phyloP scores from a whole-genome alignment of 2,329 filamentous ascomycete genomes.

The Fusarium buharicum region DNA sequence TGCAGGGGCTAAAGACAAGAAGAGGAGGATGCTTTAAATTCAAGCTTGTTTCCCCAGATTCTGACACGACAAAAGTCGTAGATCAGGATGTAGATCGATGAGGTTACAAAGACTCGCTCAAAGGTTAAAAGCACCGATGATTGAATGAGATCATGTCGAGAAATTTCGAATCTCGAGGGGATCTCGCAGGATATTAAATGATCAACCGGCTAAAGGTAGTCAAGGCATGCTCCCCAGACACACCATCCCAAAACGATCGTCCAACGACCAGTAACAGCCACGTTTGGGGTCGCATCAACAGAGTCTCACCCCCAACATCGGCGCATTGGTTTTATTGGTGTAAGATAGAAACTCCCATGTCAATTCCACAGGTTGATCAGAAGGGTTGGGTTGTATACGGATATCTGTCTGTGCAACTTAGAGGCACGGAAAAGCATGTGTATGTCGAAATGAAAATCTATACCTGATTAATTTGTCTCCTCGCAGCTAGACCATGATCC shows the following conservation, averaged over 20 bases:
- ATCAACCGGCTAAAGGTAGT: slow-evolving; percentile 25
- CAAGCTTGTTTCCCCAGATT: slow-evolving; percentile 37
- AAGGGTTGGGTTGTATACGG: slow-evolving; percentile 6
- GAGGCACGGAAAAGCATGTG: slow-evolving; percentile 24
- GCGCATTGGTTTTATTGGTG: slow-evolving; percentile 36
- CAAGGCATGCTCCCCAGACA: slow-evolving; percentile 23
- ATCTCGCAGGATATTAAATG: slow-evolving; percentile 40
- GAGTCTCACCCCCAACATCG: slow-evolving; percentile 34
- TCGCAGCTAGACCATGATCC: neutral
- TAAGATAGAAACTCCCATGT: slow-evolving; percentile 39
- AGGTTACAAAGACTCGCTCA: slow-evolving; percentile 9
- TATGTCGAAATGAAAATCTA: slow-evolving; percentile 16
- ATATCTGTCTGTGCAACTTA: slow-evolving; percentile 16
- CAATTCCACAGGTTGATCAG: slow-evolving; percentile 16
- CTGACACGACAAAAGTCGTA: slow-evolving; percentile 13
- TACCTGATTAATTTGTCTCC: slow-evolving; percentile 10
- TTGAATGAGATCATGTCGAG: slow-evolving; percentile 25
- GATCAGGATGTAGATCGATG: slow-evolving; percentile 1
- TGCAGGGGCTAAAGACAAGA: slow-evolving; percentile 7
- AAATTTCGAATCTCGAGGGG: slow-evolving; percentile 29
- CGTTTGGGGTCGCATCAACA: slow-evolving; percentile 38
- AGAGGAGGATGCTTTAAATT: slow-evolving; percentile 26
- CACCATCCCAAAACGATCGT: slow-evolving; percentile 30
- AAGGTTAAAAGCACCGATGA: slow-evolving; percentile 19
- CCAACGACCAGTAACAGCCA: slow-evolving; percentile 22